These are phyloP conservation scores for Penicillium crustosum DNA, from an alignment of 2,329 filamentous ascomycete species.

Conservation along the genomic window DNA sequence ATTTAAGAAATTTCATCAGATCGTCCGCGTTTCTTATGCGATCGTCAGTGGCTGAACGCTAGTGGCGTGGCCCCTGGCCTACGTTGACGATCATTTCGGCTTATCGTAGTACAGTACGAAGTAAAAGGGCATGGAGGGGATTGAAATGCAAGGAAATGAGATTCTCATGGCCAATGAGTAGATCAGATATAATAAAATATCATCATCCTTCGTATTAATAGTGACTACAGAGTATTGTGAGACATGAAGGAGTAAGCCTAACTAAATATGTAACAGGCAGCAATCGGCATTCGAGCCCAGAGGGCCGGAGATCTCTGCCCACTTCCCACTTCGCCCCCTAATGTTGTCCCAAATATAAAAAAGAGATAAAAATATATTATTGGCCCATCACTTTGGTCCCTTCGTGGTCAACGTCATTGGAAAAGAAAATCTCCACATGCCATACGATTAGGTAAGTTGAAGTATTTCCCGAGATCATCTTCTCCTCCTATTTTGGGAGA, in stretches of 20 bases:
- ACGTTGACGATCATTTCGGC: constrained; percentile 16
- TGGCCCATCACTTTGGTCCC: constrained; percentile 9
- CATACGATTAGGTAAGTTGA: constrained; percentile 3
- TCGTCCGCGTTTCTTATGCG: constrained; percentile 12
- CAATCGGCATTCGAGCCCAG: neutral
- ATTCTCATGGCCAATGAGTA: neutral
- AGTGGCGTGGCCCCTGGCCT: constrained; percentile 13
- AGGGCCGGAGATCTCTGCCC: neutral
- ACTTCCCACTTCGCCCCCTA: neutral
- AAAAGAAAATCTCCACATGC: neutral
- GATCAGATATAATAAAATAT: too few relatives aligned
- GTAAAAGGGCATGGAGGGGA: neutral
- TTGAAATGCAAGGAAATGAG: neutral
- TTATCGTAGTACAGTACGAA: neutral
- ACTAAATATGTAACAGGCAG: constrained; percentile 1
- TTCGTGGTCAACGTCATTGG: constrained; percentile 12
- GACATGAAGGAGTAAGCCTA: too few relatives aligned
- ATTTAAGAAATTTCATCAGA: neutral
- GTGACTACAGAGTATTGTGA: too few relatives aligned
- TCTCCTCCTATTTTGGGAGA: neutral
- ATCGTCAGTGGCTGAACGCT: constrained; percentile 27
- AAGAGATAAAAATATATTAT: neutral
- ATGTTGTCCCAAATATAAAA: too few relatives aligned
- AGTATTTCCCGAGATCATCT: neutral
- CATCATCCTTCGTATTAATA: too few relatives aligned